Percentiles rank a stretch among this genome's conserved stretches.
phyloP scores from a whole-genome alignment of 331 rosid genomes.

The Rosa hybrid region DNA sequence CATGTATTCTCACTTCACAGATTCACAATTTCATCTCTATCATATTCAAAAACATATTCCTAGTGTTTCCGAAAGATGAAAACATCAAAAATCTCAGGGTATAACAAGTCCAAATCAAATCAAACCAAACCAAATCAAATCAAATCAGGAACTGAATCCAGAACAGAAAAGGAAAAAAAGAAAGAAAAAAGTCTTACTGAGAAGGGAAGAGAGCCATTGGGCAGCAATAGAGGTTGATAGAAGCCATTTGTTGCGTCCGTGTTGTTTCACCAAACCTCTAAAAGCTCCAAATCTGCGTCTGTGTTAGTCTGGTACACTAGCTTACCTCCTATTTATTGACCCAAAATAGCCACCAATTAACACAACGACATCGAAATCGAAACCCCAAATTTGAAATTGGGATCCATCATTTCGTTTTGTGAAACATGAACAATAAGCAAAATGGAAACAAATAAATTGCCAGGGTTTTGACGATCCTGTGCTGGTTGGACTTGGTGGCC shows the following conservation, averaged over 20 bases:
- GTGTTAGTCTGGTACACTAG: too few species aligned
- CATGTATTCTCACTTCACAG: neutral
- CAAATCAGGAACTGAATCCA: neutral
- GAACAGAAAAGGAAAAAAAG: neutral
- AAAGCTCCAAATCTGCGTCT: too few species aligned
- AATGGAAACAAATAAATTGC: too few species aligned
- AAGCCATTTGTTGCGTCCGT: slow-evolving; percentile 24
- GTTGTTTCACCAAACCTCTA: neutral
- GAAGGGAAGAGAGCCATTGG: slow-evolving; percentile 21
- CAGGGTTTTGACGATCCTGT: too few species aligned
- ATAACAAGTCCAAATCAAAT: neutral
- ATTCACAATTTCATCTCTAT: neutral
- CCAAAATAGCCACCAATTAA: too few species aligned
- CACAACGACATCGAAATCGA: too few species aligned
- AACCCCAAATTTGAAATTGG: too few species aligned
- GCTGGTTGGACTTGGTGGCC: too few species aligned
- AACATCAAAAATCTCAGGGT: neutral
- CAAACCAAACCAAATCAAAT: neutral
- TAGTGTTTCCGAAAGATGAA: neutral
- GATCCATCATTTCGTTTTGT: too few species aligned
- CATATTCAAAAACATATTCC: neutral
- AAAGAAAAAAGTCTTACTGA: slow-evolving; percentile 29
- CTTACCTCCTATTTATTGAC: too few species aligned
- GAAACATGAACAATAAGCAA: too few species aligned
- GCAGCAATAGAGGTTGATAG: slow-evolving; percentile 28